phyloP scores from a whole-genome alignment of 129 eudicot genomes.

The Centella asiatica region DNA sequence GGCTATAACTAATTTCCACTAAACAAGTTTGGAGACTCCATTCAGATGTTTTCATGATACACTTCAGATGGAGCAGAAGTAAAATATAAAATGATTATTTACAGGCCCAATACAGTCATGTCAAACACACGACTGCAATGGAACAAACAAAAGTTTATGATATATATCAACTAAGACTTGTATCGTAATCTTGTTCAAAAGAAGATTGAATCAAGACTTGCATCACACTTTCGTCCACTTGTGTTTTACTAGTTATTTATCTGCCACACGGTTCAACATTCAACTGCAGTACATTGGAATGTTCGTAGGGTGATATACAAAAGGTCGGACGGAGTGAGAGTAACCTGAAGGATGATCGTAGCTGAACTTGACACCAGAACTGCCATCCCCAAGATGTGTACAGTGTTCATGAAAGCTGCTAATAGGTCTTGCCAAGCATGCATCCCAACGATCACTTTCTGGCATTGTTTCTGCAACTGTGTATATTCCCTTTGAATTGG shows the following conservation, averaged over 20 bases:
- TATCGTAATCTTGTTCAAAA: background rate
- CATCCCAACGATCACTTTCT: constrained; percentile 92
- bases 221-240: background rate
- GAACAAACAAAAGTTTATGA: background rate
- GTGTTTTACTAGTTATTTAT: constrained; percentile 1
- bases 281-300: constrained; percentile 64
- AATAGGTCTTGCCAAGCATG: constrained; percentile 88
- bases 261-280: constrained; percentile 4
- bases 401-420: constrained; percentile 94
- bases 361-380: constrained; percentile 74
- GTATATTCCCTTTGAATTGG: constrained; percentile 76
- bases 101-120: no score
- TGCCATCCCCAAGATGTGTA: constrained; percentile 63
- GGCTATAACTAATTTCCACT: no score
- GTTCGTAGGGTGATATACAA: constrained; percentile 58
- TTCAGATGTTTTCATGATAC: no score
- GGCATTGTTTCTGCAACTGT: constrained; percentile 98
- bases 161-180: background rate
- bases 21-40: no score
- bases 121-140: no score
- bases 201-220: background rate
- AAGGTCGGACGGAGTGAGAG: constrained; percentile 72
- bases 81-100: no score
- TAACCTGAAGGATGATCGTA: constrained; percentile 68
- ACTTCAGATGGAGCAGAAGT: no score